A percentile compares a stretch with the other conserved stretches of the same genome.
Evolutionary conservation across 768 basidiomycete genomes (phyloP).

Genomic region (Nevesoporus exiguus): DNA sequence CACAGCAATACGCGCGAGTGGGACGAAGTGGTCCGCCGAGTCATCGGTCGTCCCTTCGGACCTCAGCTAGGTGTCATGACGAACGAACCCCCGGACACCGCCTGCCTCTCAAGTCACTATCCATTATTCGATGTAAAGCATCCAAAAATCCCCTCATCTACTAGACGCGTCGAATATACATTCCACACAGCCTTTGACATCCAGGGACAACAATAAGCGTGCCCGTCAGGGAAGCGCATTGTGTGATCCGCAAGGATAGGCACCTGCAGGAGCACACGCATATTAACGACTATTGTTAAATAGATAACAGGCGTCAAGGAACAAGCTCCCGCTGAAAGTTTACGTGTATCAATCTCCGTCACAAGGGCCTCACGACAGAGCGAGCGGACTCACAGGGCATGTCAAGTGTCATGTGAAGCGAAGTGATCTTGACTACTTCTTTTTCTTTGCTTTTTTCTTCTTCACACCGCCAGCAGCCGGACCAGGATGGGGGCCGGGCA

Average conservation of each 20-base stretch:
- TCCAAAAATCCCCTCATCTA: background rate
- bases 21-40: background rate
- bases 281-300: slow-evolving; percentile 5
- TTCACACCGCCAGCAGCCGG: slow-evolving; percentile 60
- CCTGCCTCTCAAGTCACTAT: background rate
- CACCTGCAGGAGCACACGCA: background rate
- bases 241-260: background rate
- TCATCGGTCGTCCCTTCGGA: background rate
- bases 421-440: slow-evolving; percentile 43
- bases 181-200: slow-evolving; percentile 1
- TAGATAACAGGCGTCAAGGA: slow-evolving; percentile 3
- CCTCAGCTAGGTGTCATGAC: slow-evolving; percentile 7
- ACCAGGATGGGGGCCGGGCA: slow-evolving; percentile 30
- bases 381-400: slow-evolving; percentile 12
- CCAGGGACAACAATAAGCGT: slow-evolving; percentile 2
- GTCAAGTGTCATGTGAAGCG: slow-evolving; percentile 3
- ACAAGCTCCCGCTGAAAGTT: background rate
- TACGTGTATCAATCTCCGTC: slow-evolving; percentile 5
- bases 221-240: background rate
- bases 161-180: background rate
- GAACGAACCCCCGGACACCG: slow-evolving; percentile 24
- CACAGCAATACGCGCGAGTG: slow-evolving; percentile 9
- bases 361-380: background rate
- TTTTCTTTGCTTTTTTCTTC: slow-evolving; percentile 85
- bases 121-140: background rate